These are phyloP conservation scores for Leccinum olivaceoglutinosum DNA, from an alignment of 1,284 basidiomycete genomes.

Conservation along the genomic window DNA sequence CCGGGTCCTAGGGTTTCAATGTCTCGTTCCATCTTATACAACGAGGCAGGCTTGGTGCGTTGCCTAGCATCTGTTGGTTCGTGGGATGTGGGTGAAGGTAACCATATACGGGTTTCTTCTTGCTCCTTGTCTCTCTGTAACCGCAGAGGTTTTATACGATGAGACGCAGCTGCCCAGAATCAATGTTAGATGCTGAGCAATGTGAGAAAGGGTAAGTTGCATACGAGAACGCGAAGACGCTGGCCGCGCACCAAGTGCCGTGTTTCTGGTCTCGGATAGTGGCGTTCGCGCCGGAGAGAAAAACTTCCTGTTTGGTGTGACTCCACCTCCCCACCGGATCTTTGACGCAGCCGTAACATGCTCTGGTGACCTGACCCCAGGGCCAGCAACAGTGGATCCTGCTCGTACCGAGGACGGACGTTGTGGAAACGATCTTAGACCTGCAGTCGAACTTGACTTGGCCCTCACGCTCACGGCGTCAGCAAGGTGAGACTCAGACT, in stretches of 20 bases:
- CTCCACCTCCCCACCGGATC: conserved; percentile 17
- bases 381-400: conserved; percentile 1
- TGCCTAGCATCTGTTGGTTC: conserved; percentile 8
- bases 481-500: conserved; percentile 24
- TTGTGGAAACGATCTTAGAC: conserved; percentile 14
- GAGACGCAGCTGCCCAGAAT: conserved; percentile 14
- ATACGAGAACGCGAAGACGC: conserved; percentile 19
- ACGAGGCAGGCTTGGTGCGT: conserved; percentile 7
- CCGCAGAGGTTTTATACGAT: conserved; percentile 13
- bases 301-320: conserved; percentile 28
- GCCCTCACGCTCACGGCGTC: conserved; percentile 7
- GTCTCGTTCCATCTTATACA: conserved; percentile 5
- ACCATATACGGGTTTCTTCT: conserved; percentile 7
- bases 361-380: conserved; percentile 19
- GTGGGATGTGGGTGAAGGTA: conserved; percentile 4
- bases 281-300: conserved; percentile 41
- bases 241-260: conserved; percentile 20
- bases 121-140: conserved; percentile 9
- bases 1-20: conserved; percentile 15
- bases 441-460: conserved; percentile 10
- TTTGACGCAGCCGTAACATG: conserved; percentile 16
- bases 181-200: conserved; percentile 3
- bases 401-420: conserved; percentile 8
- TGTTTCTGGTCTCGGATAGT: conserved; percentile 33
- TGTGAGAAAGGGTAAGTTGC: conserved; percentile 1